These are phyloP conservation scores for Triticum monococcum DNA, from an alignment of 176 grass and related monocot genomes.

Conservation along the genomic window DNA sequence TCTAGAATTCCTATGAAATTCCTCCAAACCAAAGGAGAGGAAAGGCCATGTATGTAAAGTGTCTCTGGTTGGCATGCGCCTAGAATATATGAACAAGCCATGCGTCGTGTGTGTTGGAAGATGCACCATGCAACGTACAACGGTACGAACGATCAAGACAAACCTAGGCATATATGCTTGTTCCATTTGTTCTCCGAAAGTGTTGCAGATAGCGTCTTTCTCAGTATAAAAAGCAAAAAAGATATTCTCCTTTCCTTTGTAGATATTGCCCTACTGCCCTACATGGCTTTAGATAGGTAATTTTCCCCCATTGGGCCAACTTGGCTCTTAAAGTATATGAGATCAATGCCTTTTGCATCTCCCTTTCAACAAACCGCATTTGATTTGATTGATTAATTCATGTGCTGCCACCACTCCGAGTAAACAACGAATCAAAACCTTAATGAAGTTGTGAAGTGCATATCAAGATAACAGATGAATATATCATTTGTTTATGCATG, in stretches of 20 bases:
- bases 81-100: not conserved
- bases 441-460: not conserved
- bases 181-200: not conserved
- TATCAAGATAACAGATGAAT: not conserved
- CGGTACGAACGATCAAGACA: not conserved
- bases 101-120: not conserved
- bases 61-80: too few species aligned
- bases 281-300: not conserved
- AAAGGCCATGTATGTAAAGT: not conserved
- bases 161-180: not conserved
- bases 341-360: not conserved
- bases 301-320: not conserved
- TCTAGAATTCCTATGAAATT: too few species aligned
- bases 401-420: not conserved
- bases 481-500: not conserved
- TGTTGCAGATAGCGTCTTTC: not conserved
- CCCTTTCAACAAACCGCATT: not conserved
- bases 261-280: not conserved
- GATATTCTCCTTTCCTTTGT: not conserved
- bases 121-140: not conserved
- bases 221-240: not conserved
- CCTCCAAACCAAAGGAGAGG: too few species aligned
- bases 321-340: not conserved
- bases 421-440: not conserved
- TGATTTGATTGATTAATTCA: not conserved